Evolutionary conservation across 768 basidiomycete species (phyloP).

Genomic region (Mycena kentingensis): DNA sequence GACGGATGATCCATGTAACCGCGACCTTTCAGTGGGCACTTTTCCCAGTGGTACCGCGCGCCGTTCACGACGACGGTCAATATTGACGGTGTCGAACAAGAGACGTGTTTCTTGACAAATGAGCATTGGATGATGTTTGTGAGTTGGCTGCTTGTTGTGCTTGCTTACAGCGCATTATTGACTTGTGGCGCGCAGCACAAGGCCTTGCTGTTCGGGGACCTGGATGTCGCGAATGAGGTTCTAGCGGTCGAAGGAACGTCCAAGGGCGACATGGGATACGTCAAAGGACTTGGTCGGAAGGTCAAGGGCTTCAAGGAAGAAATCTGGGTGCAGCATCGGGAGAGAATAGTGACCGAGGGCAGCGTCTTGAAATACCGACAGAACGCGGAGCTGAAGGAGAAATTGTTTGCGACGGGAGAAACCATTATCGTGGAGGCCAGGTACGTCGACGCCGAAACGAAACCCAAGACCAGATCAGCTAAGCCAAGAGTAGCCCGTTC

Average conservation of each 20-base stretch:
- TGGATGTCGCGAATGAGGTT: slow-evolving; percentile 43
- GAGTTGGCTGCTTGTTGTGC: not conserved
- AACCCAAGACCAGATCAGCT: too few species aligned
- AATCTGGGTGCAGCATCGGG: slow-evolving; percentile 48
- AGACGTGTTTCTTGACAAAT: slow-evolving; percentile 44
- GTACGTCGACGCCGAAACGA: too few species aligned
- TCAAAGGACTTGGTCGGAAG: slow-evolving; percentile 57
- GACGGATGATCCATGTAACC: not conserved
- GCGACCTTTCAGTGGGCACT: slow-evolving; percentile 41
- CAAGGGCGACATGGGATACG: slow-evolving; percentile 39
- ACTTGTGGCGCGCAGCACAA: slow-evolving; percentile 41
- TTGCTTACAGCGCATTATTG: not conserved
- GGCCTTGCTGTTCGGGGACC: slow-evolving; percentile 56
- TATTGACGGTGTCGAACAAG: slow-evolving; percentile 33
- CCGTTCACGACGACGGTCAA: slow-evolving; percentile 44
- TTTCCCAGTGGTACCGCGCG: slow-evolving; percentile 51
- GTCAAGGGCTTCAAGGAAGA: slow-evolving; percentile 51
- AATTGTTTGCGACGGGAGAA: slow-evolving; percentile 50
- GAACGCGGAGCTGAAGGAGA: slow-evolving; percentile 41
- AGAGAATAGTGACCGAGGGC: slow-evolving; percentile 54
- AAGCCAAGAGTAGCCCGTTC: too few species aligned
- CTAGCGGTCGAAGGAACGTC: slow-evolving; percentile 36
- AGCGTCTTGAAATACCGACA: slow-evolving; percentile 58
- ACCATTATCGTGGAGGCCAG: slow-evolving; percentile 58
- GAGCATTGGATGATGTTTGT: slow-evolving; percentile 72